phyloP scores from a whole-genome alignment of 495 filamentous ascomycete genomes.

The Trichoderma erinaceum region DNA sequence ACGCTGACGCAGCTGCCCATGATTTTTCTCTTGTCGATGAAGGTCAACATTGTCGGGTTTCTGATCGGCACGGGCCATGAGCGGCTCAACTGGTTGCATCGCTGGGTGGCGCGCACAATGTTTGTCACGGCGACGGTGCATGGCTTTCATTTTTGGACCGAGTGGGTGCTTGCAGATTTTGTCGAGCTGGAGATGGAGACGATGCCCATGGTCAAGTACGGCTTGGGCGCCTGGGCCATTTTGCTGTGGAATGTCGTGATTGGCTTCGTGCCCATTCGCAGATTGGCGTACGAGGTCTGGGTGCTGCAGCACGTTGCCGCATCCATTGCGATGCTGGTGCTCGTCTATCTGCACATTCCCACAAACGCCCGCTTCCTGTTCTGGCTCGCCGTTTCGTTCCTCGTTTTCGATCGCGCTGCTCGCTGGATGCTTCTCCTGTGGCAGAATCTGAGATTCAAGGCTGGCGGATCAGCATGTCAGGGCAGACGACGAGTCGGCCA shows the following conservation, averaged over 20 bases:
- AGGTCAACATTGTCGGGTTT: conserved; percentile 65
- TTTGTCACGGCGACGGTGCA: conserved; percentile 71
- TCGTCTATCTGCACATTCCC: conserved; percentile 62
- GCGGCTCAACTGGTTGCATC: conserved; percentile 76
- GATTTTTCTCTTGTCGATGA: conserved; percentile 72
- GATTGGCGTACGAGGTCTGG: conserved; percentile 71
- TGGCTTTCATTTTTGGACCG: conserved; percentile 61
- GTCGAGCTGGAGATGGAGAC: conserved; percentile 54
- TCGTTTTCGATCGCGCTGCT: conserved; percentile 62
- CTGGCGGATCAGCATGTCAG: conserved; percentile 33
- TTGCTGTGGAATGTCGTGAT: conserved; percentile 65
- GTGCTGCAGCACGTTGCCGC: conserved; percentile 71
- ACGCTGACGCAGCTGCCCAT: conserved; percentile 77
- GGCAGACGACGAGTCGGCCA: conserved; percentile 42
- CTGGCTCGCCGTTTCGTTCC: conserved; percentile 66
- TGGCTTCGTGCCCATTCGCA: conserved; percentile 61
- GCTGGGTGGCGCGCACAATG: conserved; percentile 70
- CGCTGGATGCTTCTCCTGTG: conserved; percentile 49
- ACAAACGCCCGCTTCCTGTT: conserved; percentile 49
- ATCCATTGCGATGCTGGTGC: conserved; percentile 59
- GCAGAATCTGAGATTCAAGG: conserved; percentile 53
- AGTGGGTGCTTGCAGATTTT: conserved; percentile 62
- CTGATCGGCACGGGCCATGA: conserved; percentile 66
- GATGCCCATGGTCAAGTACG: conserved; percentile 59
- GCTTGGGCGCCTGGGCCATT: conserved; percentile 68